Base-by-base conservation (phyloP, 176 grass and related monocot species). In the Tuctoria greenei region DNA sequence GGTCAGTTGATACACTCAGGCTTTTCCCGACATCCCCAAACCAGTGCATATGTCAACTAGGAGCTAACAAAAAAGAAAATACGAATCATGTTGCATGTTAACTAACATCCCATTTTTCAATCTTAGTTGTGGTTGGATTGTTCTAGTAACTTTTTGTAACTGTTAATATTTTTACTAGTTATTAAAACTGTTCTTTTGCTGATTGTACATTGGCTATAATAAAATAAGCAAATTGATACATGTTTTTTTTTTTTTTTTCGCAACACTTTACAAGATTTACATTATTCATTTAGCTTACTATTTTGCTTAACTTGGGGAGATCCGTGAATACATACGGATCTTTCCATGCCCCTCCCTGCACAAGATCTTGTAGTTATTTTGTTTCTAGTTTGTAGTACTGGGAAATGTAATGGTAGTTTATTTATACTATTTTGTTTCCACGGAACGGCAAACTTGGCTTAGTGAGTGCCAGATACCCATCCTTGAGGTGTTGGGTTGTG, bases 1-100 rank as follows among this genome's bases (percentile, higher is more conserved):
- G 95, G 95, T 95, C 18, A 63, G 70, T 78, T 86, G 42, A 69
- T 64, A 61, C 76, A 60, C 56, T 77, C 50, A 59, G 2, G 27
- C 52, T 67, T 76, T 67, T 82, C 45, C 67, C 4, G 39, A 50
- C 16, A 51, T 74, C 46, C 67, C 43, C 18, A 69, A 57, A 67
- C 35, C 28, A 59, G 12, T 76, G 38, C 52, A 66, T 58, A 60
- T 5, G 0, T 44, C 41, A 21, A 13, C 67, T 60, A 38, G 26
- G 59, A 35, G 46, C 39, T 66, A 24, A 61, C 7, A 58, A 34
- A 50, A 46, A 58, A 34, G 40, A 46, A 20, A 55, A 47, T 72
- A 55, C 12, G 4, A 0, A 72, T 15, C 43, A 14, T 39, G 4
- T 9, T 38, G 26, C 16, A 25, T 4, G 51, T 40, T 72, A 61